Percentiles rank a stretch among this genome's conserved stretches.
These are phyloP conservation scores for Wallemia hederae DNA, from an alignment of 1,284 basidiomycete genomes.

Conservation along the genomic window DNA sequence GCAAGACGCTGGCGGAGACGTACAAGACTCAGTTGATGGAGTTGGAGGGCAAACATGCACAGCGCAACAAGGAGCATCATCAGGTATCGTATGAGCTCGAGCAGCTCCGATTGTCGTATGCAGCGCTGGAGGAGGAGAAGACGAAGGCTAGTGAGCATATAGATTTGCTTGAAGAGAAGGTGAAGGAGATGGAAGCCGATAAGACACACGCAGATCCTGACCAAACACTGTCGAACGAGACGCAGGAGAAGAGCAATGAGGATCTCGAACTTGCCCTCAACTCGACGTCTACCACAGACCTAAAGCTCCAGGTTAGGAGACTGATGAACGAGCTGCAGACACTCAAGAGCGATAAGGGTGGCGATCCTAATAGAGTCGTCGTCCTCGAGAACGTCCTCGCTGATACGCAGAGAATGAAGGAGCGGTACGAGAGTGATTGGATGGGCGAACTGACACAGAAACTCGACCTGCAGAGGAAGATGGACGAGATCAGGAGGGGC, in stretches of 20 bases:
- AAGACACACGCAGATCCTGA: slow-evolving; percentile 18
- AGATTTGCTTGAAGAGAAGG: slow-evolving; percentile 67
- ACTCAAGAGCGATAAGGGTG: slow-evolving; percentile 38
- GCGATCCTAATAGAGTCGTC: slow-evolving; percentile 34
- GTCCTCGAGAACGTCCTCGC: slow-evolving; percentile 71
- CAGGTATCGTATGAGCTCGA: slow-evolving; percentile 45
- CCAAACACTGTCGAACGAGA: slow-evolving; percentile 8
- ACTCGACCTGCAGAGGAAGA: slow-evolving; percentile 42
- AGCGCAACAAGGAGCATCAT: slow-evolving; percentile 38
- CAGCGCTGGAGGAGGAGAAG: slow-evolving; percentile 29
- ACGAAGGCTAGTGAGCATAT: slow-evolving; percentile 54
- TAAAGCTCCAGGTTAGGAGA: slow-evolving; percentile 55
- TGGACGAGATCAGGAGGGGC: slow-evolving; percentile 67
- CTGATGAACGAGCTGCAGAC: slow-evolving; percentile 55
- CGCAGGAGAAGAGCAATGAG: slow-evolving; percentile 7
- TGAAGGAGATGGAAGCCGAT: slow-evolving; percentile 50
- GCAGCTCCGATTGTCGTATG: slow-evolving; percentile 35
- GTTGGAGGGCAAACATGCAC: slow-evolving; percentile 38
- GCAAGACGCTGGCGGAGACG: slow-evolving; percentile 68
- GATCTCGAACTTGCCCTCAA: slow-evolving; percentile 18
- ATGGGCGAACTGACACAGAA: slow-evolving; percentile 54
- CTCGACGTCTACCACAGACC: slow-evolving; percentile 7
- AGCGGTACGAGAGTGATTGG: slow-evolving; percentile 66
- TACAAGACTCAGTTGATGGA: slow-evolving; percentile 66
- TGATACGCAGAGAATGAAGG: slow-evolving; percentile 66